phyloP scores from a whole-genome alignment of 1,284 basidiomycete genomes.

The Quambalaria eucalypti region DNA sequence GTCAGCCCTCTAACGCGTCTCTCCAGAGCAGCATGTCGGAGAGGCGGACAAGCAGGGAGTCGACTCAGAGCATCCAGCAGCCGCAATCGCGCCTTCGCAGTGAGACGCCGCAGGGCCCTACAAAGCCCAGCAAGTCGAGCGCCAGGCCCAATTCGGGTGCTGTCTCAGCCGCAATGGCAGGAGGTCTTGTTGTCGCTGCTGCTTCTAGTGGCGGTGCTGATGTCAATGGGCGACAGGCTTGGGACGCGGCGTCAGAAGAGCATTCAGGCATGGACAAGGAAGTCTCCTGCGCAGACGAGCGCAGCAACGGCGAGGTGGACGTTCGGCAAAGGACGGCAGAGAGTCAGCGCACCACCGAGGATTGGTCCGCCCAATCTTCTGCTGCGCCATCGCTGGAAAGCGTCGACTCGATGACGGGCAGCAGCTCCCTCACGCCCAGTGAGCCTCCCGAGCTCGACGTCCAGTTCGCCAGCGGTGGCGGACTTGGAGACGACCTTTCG shows the following conservation, averaged over 20 bases:
- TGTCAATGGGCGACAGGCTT: not conserved
- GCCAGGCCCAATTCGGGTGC: too few relatives aligned
- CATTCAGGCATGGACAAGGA: not conserved
- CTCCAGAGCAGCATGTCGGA: too few relatives aligned
- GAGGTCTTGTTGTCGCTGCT: too few relatives aligned
- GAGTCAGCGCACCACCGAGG: not conserved
- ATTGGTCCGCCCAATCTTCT: not conserved
- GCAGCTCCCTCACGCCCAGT: not conserved
- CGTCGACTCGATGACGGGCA: not conserved
- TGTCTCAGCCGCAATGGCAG: too few relatives aligned
- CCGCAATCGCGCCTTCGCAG: too few relatives aligned
- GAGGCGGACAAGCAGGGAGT: too few relatives aligned
- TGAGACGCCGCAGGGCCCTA: too few relatives aligned
- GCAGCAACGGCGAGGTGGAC: not conserved
- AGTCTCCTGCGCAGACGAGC: not conserved
- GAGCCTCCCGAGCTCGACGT: not conserved
- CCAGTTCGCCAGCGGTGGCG: not conserved
- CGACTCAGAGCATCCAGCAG: too few relatives aligned
- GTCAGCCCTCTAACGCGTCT: too few relatives aligned
- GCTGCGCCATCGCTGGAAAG: not conserved
- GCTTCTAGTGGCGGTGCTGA: too few relatives aligned
- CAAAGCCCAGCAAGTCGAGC: too few relatives aligned
- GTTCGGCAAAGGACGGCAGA: not conserved
- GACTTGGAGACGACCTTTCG: not conserved
- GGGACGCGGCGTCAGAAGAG: not conserved